Evolutionary conservation across 306 rosid species (phyloP).

Genomic region (Cicer arietinum): DNA sequence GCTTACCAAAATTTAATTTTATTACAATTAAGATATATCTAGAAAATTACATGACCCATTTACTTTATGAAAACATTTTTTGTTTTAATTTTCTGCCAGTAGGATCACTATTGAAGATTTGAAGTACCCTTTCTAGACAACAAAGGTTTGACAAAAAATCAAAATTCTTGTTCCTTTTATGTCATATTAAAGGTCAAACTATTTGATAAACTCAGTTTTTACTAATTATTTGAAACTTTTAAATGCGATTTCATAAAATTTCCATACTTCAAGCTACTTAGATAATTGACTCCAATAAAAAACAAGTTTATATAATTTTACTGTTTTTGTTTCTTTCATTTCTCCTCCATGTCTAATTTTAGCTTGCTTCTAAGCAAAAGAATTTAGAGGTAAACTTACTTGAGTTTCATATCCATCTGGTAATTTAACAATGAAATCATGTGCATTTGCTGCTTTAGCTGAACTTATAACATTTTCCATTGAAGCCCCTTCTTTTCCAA

Average conservation of each 20-base stretch:
- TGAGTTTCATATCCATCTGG: conserved; percentile 91
- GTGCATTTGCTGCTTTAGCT: conserved; percentile 91
- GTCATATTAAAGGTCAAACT: background rate
- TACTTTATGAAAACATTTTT: no score
- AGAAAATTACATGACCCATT: no score
- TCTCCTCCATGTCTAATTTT: no score
- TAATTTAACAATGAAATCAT: conserved; percentile 75
- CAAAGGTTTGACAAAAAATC: background rate
- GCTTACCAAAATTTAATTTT: no score
- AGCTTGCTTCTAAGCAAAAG: background rate
- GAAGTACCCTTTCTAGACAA: background rate
- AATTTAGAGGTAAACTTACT: conserved; percentile 56
- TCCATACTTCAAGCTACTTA: conserved; percentile 5
- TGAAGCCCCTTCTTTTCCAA: conserved; percentile 88
- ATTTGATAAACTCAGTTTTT: background rate
- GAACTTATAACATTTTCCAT: conserved; percentile 74
- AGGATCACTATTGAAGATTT: background rate
- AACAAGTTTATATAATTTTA: background rate
- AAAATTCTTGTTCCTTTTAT: no score
- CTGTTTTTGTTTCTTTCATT: no score
- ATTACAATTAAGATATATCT: no score
- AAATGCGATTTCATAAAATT: conserved; percentile 4
- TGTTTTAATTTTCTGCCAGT: no score
- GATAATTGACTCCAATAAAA: conserved; percentile 17
- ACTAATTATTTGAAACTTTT: conserved; percentile 25